These are phyloP conservation scores for Gelatoporia subvermispora DNA, from an alignment of 768 basidiomycete species.

Conservation along the genomic window DNA sequence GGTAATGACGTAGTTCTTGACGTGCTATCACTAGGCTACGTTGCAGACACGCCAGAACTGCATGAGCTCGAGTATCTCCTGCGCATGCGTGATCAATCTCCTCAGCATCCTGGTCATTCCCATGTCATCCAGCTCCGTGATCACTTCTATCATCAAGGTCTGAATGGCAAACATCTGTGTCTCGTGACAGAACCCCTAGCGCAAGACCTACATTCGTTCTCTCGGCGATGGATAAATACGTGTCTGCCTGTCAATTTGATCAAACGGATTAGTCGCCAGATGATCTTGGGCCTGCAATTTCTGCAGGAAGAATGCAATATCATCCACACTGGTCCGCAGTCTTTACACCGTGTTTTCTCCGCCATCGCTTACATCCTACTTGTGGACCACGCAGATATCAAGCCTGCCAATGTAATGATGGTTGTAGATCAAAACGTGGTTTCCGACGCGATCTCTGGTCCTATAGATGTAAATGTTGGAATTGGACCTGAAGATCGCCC, in stretches of 20 bases:
- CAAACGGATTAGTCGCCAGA: slow-evolving; percentile 80
- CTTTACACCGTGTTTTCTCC: no score
- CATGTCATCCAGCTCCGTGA: slow-evolving; percentile 90
- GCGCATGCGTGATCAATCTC: slow-evolving; percentile 65
- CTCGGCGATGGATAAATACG: slow-evolving; percentile 76
- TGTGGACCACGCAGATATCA: background rate
- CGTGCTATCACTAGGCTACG: no score
- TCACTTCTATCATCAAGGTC: slow-evolving; percentile 75
- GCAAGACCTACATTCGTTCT: slow-evolving; percentile 69
- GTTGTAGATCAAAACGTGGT: no score
- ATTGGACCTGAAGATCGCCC: no score
- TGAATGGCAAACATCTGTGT: slow-evolving; percentile 76
- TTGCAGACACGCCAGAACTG: no score
- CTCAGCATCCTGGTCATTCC: slow-evolving; percentile 70
- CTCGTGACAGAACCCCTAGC: slow-evolving; percentile 88
- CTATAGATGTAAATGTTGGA: no score
- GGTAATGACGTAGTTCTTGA: no score
- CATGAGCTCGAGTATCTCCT: slow-evolving; percentile 90
- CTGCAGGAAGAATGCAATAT: slow-evolving; percentile 90
- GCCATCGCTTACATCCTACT: no score
- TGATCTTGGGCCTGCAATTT: slow-evolving; percentile 85
- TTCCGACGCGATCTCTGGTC: no score
- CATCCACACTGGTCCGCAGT: slow-evolving; percentile 63
- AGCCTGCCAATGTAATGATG: no score
- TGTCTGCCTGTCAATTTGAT: slow-evolving; percentile 81